Evolutionary conservation across 169 alveolate genomes (phyloP), one percentile per base, ranked within the genome.

Genomic region (Eimeria praecox): DNA sequence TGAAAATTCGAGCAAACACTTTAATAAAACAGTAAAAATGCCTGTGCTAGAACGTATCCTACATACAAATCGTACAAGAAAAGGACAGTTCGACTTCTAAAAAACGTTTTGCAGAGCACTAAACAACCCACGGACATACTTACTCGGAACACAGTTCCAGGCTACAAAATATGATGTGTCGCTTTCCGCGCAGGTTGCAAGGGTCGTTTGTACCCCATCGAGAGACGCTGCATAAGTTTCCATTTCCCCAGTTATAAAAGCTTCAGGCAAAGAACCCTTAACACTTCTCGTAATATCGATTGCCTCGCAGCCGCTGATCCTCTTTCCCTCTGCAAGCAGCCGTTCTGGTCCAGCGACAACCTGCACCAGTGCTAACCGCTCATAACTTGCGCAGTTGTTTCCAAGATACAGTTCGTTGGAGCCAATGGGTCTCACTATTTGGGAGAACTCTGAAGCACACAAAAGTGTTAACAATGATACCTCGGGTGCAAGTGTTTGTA

Each of bases 61-160:
- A 12, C 46, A 0, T 69, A 42, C 24, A 6, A 10, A n/a, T 33
- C 27, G 78, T 30, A 46, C 59, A 56, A 56, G 66, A 5, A 6
- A 56, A 56, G 10, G 20, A 64, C 40, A 35, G 35, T 42, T 24
- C n/a, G n/a, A n/a, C 52, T 4, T 27, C 85, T 73, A 49, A 40
- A 35, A 6, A 40, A 73, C 4, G 8, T 14, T 3, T 10, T 4
- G 59, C 8, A 40, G 62, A 77, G 59, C 14, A 46, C 9, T 42
- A 18, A 22, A 40, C 40, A 40, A 77, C 1, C 9, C 59, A 24
- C 49, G 62, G 38, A 40, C n/a, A 10, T 38, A 27, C 92, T 20
- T 59, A 85, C 92, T 59, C 59, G 80, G 80, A 44, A 27, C 35
- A 56, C 92, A 85, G 38, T 59, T 85, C 92, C 92, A 85, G 33